Base-by-base conservation (phyloP, 192 early-diverging fungal genomes). In the Lunasporangiospora selenospora region DNA sequence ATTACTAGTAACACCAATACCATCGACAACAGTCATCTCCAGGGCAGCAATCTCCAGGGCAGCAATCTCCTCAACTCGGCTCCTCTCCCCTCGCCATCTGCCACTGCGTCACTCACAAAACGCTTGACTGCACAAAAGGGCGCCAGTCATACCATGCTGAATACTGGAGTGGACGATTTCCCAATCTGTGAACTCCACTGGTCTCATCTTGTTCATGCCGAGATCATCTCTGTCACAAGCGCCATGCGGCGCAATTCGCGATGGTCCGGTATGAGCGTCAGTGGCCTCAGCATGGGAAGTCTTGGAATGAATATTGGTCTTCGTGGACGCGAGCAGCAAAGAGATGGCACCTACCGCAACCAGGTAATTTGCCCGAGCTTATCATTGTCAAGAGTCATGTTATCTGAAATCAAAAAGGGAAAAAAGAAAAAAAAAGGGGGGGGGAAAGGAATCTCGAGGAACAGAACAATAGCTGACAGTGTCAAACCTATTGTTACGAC, bases 191-290 rank as follows among this genome's bases (percentile, higher is more conserved):
- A 92, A 75, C 65, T 90, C n/a, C 60, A 66, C 30, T 90, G 91
- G 91, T 62, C 76, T 16, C 83, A 90, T 65, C 63, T 93, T 37
- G 67, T 93, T 21, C 84, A 92, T 65, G 76, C 86, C 16, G 92
- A 93, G 71, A 89, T 93, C 48, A 83, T 87, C 45, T 80, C 75
- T 50, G 90, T 94, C 24, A 88, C 86, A 13, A 86, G 79, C 56
- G 87, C 89, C 31, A 92, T 95, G 91, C 80, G 90, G 19, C 89
- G 88, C 69, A 93, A 92, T 76, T 87, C 89, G 45, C 85, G 90
- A 31, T 95, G 92, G 92, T 80, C 83, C 31, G 83, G 83, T 8
- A 81, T 83, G 64, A 81, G 80, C 34, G 80, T 84, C 15, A 81
- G 70, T 62, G 76, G 84, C n/a, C 48, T 84, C 11, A 69, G 76